These are phyloP conservation scores for Talaromyces atroroseus DNA, from an alignment of 2,329 filamentous ascomycete genomes.

Conservation along the genomic window DNA sequence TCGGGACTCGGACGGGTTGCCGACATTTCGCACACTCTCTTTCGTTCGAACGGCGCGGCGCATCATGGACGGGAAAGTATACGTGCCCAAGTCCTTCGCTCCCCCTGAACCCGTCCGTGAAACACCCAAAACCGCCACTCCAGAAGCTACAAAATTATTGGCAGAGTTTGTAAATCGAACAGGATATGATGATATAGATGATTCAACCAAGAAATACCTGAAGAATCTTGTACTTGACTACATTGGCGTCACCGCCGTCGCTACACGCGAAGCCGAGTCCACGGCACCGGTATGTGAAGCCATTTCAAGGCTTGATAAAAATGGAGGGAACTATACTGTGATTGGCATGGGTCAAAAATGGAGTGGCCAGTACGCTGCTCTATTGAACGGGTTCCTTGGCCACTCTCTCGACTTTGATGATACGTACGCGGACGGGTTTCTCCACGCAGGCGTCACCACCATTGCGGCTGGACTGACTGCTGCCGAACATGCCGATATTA, in stretches of 20 bases:
- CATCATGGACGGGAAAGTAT: slow-evolving; percentile 12
- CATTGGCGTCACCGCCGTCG: background rate
- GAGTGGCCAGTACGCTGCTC: slow-evolving; percentile 33
- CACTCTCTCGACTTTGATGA: slow-evolving; percentile 45
- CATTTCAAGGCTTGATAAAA: background rate
- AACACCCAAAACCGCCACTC: background rate
- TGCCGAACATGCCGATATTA: slow-evolving; percentile 23
- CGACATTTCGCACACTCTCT: slow-evolving; percentile 12
- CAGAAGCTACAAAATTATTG: background rate
- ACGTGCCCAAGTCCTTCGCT: slow-evolving; percentile 4
- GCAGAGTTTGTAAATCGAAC: background rate
- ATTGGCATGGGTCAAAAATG: background rate
- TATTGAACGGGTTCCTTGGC: slow-evolving; percentile 40
- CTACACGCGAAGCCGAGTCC: background rate
- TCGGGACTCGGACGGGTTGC: background rate
- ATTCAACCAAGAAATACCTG: background rate
- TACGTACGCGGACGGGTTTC: slow-evolving; percentile 38
- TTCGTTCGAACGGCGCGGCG: slow-evolving; percentile 14
- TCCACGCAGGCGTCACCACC: slow-evolving; percentile 40
- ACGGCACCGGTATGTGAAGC: background rate
- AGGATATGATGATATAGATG: background rate
- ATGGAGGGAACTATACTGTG: background rate
- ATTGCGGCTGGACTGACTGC: slow-evolving; percentile 23
- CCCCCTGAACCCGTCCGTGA: background rate
- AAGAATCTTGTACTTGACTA: background rate